Base-by-base conservation (phyloP, 1,284 basidiomycete species). In the Fomitopsis palustris region DNA sequence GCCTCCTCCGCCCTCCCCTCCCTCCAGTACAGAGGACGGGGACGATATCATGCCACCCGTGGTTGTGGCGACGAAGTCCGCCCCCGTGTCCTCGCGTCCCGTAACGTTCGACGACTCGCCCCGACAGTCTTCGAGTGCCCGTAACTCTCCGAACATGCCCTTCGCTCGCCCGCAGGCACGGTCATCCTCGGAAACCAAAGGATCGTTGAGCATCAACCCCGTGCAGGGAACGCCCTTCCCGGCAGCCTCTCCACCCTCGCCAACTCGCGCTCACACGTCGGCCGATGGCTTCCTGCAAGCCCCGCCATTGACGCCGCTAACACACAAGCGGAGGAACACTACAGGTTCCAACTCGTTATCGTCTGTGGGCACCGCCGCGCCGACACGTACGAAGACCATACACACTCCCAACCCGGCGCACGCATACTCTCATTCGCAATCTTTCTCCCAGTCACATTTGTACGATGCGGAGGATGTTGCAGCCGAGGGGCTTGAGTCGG, bases 1-100 rank as follows among this genome's bases (percentile, higher is more conserved):
- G 17, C 85, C 86, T 4, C 84, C 85, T 0, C 86, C 86, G 1
- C 86, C 87, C 4, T 87, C 85, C 0, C 86, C 86, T 0, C 87
- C 86, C 3, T 84, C 84, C 12, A 86, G 85, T 67, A 75, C 82
- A 31, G 82, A 82, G 58, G 59, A 68, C 29, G 74, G 70, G 35
- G 67, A 70, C 35, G 68, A 72, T 47, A 69, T 71, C 8, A 61
- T 67, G 31, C 54, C 47, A 33, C 51, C 59, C 53, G 52, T 49
- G 12, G 43, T 27, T 53, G 61, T 61, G 25, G 59, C 59, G 16
- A 29, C 66, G 12, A 66, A 64, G 53, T 64, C 61, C 33, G 68
- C 60, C 57, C 59, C 61, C 17, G 54, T 62, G 7, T 58, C 60
- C 29, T 54, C 42, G 3, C 67, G 66, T 16, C 60, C 64, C 7